Evolutionary conservation across 2,329 filamentous ascomycete species (phyloP).

Genomic region (Cucurbitaria berberidis): DNA sequence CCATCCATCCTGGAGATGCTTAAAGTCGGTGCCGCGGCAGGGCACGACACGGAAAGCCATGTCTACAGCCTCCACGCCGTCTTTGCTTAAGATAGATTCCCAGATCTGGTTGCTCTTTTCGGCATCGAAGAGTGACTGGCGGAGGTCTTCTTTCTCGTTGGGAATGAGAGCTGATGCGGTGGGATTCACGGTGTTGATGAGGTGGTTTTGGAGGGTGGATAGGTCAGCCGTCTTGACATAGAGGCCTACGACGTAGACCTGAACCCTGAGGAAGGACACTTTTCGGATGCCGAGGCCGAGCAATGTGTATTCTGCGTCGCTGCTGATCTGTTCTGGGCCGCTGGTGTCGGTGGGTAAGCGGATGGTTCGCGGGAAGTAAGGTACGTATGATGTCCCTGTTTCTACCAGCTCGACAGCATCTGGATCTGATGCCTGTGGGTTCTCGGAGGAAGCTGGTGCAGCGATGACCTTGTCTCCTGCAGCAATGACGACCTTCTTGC

Average conservation of each 20-base stretch:
- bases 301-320: conserved; percentile 75
- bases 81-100: conserved; percentile 68
- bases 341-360: conserved; percentile 59
- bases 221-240: conserved; percentile 89
- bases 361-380: conserved; percentile 77
- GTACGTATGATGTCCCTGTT: conserved; percentile 81
- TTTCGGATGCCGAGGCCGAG: conserved; percentile 86
- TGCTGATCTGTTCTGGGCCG: conserved; percentile 27
- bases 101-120: conserved; percentile 74
- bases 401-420: conserved; percentile 76
- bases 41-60: conserved; percentile 85
- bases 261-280: conserved; percentile 86
- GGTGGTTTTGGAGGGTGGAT: conserved; percentile 74
- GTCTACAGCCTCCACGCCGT: conserved; percentile 63
- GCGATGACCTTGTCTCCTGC: conserved; percentile 66
- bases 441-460: conserved; percentile 42
- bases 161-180: conserved; percentile 82
- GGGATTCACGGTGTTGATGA: conserved; percentile 77
- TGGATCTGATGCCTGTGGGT: conserved; percentile 40
- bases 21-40: conserved; percentile 92
- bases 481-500: conserved; percentile 64
- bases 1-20: conserved; percentile 89
- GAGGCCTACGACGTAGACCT: conserved; percentile 93
- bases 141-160: conserved; percentile 77
- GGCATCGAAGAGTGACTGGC: conserved; percentile 71